Conservation (phyloP, 306 rosid genomes). For the Cucurbita moschata region DNA sequence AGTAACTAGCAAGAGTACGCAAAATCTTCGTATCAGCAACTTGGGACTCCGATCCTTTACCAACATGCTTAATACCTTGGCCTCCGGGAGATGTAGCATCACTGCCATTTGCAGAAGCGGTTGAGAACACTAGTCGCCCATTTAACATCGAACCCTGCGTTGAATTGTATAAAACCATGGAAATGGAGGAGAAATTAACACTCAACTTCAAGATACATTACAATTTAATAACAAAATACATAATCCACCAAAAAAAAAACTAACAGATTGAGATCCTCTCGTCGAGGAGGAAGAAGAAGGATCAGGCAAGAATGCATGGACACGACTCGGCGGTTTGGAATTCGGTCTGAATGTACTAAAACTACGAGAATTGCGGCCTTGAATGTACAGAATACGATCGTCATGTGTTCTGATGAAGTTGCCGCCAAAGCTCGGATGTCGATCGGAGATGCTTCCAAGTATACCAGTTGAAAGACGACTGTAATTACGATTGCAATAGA, state of each 20-base stretch:
- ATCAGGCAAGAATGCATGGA: conserved; percentile 24
- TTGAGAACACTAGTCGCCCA: conserved; percentile 20
- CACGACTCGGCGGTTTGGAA: neutral
- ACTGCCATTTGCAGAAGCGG: conserved; percentile 13
- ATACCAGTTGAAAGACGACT: neutral
- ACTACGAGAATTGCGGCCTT: neutral
- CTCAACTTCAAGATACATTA: neutral
- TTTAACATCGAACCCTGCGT: conserved; percentile 14
- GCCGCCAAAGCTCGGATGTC: neutral
- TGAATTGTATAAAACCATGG: neutral
- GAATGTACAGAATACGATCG: neutral
- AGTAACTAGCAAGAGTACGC: conserved; percentile 66
- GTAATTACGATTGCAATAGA: neutral
- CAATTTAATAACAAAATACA: neutral
- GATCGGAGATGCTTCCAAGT: neutral
- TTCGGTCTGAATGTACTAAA: neutral
- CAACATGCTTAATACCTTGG: conserved; percentile 5
- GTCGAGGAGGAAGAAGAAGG: conserved; percentile 11
- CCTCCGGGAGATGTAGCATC: conserved; percentile 7
- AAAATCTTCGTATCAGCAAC: conserved; percentile 46
- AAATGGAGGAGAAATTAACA: neutral
- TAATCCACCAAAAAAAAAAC: neutral
- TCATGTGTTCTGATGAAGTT: conserved; percentile 14
- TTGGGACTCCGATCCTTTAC: conserved; percentile 18
- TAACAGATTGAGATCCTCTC: conserved; percentile 14